Evolutionary conservation across 345 rosid species (phyloP), one percentile per base, ranked within the genome.

Genomic region (Aethionema arabicum): DNA sequence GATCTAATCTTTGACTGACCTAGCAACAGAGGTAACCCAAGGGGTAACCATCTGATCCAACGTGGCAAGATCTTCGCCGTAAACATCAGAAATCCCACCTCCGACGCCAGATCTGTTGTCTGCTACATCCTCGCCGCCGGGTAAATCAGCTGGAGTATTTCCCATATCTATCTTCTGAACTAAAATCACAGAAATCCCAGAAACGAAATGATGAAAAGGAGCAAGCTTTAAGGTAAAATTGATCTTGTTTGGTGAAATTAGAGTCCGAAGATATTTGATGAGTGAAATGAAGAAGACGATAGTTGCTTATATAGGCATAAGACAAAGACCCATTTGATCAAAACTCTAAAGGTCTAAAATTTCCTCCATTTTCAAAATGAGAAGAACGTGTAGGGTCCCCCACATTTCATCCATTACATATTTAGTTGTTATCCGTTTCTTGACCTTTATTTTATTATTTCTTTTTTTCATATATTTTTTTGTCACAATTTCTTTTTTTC

Each of bases 31-130:
- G 73, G 77, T 61, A 53, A 95, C 77, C 99, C 96, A 90, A 27
- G 99, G 99, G 8, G 99, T 93, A 51, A 86, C 61, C 47, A 82
- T 83, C 80, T 90, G 99, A 61, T 90, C 96, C 88, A 80, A 79
- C 6, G 87, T 78, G 80, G 97, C 90, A 57, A 54, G 29, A 78
- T 90, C 95, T 74, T 85, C 95, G 73, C 96, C 96, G 50, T 79
- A 84, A 32, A 80, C 81, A 40, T 87, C 91, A 72, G 79, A 82
- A 12, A 73, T 80, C n/a, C 88, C 91, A 27, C 85, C 86, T 9
- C 72, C 82, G 6, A 52, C 77, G 49, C 55, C 61, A 47, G 61
- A 72, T 59, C 63, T 65, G 71, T 74, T 79, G 56, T 72, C 78
- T 65, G 78, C 78, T 43, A 79, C 69, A 16, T 65, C 72, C 27